phyloP scores from a whole-genome alignment of 2,329 filamentous ascomycete species.

The Cladosporium cucumerinum region DNA sequence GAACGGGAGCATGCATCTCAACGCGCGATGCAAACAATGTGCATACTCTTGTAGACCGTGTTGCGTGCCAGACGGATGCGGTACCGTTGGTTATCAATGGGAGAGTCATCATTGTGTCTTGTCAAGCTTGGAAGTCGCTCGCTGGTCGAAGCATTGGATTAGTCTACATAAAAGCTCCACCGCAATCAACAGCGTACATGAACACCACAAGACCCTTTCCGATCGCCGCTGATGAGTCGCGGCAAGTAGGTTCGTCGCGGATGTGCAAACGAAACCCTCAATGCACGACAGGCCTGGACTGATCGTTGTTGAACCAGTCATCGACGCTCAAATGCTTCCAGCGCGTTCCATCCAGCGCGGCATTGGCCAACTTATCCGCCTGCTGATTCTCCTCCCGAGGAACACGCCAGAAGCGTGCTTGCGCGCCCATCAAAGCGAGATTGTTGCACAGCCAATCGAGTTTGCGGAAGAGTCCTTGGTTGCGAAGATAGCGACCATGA shows the following conservation, averaged over 20 bases:
- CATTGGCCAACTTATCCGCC: slow-evolving; percentile 3
- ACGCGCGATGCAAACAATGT: neutral
- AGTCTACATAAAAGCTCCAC: neutral
- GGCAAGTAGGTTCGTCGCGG: neutral
- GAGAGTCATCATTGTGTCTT: neutral
- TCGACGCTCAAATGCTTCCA: slow-evolving; percentile 9
- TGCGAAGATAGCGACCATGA: slow-evolving; percentile 26
- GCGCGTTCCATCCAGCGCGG: neutral
- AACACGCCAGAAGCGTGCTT: slow-evolving; percentile 33
- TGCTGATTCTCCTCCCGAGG: neutral
- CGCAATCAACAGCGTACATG: neutral
- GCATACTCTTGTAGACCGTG: neutral
- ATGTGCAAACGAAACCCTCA: neutral
- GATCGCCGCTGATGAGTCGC: too few relatives aligned
- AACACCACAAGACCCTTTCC: neutral
- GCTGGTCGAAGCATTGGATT: neutral
- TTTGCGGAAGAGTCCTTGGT: slow-evolving; percentile 24
- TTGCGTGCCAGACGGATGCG: too few relatives aligned
- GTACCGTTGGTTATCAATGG: neutral
- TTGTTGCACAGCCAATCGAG: slow-evolving; percentile 20
- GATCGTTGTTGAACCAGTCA: neutral
- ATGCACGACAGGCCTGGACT: neutral
- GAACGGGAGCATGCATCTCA: neutral
- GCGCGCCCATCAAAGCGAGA: slow-evolving; percentile 2
- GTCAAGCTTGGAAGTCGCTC: neutral